phyloP scores from a whole-genome alignment of 2,329 filamentous ascomycete genomes.

The Phyllosticta paracitricarpa region DNA sequence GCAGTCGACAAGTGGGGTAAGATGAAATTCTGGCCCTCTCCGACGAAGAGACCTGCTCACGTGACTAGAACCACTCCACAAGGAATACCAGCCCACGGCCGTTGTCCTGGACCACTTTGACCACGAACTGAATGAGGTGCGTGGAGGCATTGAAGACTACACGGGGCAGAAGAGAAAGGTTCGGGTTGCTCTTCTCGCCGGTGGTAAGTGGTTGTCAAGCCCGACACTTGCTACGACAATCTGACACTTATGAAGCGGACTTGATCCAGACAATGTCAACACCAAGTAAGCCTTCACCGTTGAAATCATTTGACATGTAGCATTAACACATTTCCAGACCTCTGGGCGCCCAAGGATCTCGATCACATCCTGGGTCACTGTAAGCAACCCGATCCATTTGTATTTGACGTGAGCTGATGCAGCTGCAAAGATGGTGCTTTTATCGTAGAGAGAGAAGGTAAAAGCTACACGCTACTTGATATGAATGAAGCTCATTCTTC shows the following conservation, averaged over 20 bases:
- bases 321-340: conserved; percentile 26
- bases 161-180: conserved; percentile 59
- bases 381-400: conserved; percentile 49
- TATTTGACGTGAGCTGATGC: neutral
- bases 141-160: conserved; percentile 60
- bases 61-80: conserved; percentile 73
- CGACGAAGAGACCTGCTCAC: neutral
- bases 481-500: neutral
- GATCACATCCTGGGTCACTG: conserved; percentile 80
- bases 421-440: conserved; percentile 52
- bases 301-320: neutral
- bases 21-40: neutral
- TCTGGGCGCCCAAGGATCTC: conserved; percentile 79
- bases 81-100: conserved; percentile 79
- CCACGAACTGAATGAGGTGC: conserved; percentile 72
- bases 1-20: conserved; percentile 32
- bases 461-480: conserved; percentile 51
- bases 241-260: conserved; percentile 26
- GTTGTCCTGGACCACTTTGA: conserved; percentile 86
- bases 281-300: conserved; percentile 21
- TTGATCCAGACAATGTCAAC: conserved; percentile 44
- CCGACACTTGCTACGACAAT: neutral
- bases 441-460: conserved; percentile 79
- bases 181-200: conserved; percentile 71
- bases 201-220: conserved; percentile 26